Evolutionary conservation across 345 rosid species (phyloP).

Genomic region (Arabis hirsuta): DNA sequence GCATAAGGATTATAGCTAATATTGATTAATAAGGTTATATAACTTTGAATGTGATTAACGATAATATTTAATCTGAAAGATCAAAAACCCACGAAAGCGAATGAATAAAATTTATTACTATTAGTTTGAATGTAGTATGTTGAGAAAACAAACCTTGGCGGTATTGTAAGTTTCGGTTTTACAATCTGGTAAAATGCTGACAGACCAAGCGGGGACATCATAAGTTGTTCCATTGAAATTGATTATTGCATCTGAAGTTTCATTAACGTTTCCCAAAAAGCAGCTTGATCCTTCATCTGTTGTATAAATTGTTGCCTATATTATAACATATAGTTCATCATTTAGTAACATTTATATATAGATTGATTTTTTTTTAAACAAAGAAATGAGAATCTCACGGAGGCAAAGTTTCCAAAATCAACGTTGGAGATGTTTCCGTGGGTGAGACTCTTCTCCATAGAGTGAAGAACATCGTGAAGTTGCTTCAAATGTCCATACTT

Average conservation of each 20-base stretch:
- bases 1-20: too few relatives aligned
- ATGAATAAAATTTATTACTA: neutral
- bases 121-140: neutral
- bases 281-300: conserved; percentile 55
- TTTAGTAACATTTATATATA: too few relatives aligned
- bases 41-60: neutral
- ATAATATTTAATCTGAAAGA: neutral
- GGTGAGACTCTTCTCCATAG: conserved; percentile 60
- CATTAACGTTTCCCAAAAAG: conserved; percentile 58
- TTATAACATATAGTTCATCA: neutral
- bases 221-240: conserved; percentile 48
- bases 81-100: neutral
- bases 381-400: conserved; percentile 33
- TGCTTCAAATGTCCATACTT: conserved; percentile 77
- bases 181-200: conserved; percentile 64
- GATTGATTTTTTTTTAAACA: neutral
- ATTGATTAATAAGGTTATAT: neutral
- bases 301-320: conserved; percentile 53
- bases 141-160: conserved; percentile 48
- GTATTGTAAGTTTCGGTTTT: conserved; percentile 54
- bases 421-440: conserved; percentile 48
- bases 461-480: conserved; percentile 58
- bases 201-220: conserved; percentile 67
- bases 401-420: conserved; percentile 48
- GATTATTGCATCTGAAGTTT: conserved; percentile 48